Evolutionary conservation across 1,284 basidiomycete genomes (phyloP).

Genomic region (Rhodofomes roseus): DNA sequence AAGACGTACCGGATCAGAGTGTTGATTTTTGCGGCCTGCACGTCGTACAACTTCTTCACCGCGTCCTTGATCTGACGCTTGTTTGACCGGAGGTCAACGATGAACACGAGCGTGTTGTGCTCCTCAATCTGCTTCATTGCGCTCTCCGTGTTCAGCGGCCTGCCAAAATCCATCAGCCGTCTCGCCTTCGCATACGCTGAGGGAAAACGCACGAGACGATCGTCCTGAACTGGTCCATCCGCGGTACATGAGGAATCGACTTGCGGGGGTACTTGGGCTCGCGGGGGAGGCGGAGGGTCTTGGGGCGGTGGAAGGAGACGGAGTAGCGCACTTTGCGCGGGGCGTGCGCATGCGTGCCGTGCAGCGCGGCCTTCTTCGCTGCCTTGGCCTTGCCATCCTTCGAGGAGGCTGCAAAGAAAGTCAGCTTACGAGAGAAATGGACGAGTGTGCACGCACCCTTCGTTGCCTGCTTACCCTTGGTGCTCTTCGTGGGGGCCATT

Average conservation of each 20-base stretch:
- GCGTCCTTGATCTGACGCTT: conserved; percentile 99
- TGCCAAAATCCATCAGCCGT: conserved; percentile 21
- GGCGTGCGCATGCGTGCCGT: conserved; percentile 77
- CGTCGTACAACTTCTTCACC: conserved; percentile 98
- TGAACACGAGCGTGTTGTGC: conserved; percentile 98
- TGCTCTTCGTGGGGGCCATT: conserved; percentile 63
- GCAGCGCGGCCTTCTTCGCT: conserved; percentile 95
- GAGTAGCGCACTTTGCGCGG: conserved; percentile 83
- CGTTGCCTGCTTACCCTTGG: conserved; percentile 54
- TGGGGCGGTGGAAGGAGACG: conserved; percentile 95
- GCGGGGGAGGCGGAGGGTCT: conserved; percentile 86
- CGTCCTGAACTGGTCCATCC: conserved; percentile 97
- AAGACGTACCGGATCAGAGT: conserved; percentile 87
- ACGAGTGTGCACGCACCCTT: conserved; percentile 40
- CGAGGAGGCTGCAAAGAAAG: conserved; percentile 26
- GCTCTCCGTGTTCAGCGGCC: conserved; percentile 79
- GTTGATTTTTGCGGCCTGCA: conserved; percentile 95
- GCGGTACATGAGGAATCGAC: conserved; percentile 88
- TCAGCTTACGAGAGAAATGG: too few relatives aligned
- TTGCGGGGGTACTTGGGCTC: conserved; percentile 94
- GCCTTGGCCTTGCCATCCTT: conserved; percentile 83
- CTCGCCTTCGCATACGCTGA: background rate
- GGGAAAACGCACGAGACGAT: conserved; percentile 71
- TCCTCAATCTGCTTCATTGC: conserved; percentile 99
- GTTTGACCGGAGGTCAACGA: conserved; percentile 93